Base-by-base conservation (phyloP, 169 alveolate species). In the Plasmodium coatneyi region DNA sequence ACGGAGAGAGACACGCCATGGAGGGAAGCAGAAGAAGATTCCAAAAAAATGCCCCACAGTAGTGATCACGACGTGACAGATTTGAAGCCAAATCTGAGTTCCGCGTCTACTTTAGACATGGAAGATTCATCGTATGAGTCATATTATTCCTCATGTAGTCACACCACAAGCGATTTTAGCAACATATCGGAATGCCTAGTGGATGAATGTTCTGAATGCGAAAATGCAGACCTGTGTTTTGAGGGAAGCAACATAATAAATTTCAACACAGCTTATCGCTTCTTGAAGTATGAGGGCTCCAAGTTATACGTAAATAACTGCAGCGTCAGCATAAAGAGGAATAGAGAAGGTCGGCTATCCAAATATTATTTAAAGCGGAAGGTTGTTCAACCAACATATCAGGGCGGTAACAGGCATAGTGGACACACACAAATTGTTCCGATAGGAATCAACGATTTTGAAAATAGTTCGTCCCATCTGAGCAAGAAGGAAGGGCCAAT, bases 161-260 rank as follows among this genome's bases (percentile, higher is more conserved):
- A 28, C 60, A 79, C 80, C 9, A 32, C 32, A 12, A 56, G 83
- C 71, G 89, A 89, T 36, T 89, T 66, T 79, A 89, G 25, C 49
- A 39, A 49, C 4, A 76, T 72, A 19, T 30, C 49, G 3, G 78
- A 72, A 76, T 52, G 54, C 36, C 60, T 79, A 6, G 16, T 19
- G 32, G 86, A 76, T 32, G 93, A 89, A 19, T 89, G 94, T 28
- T 80, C 94, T 1, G 60, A 79, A 25, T 79, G 89, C 81, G 94
- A 78, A 43, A 30, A 89, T 34, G 19, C 82, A 39, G 14, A 54
- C 32, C 39, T 79, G 19, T 79, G 70, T 28, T 78, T 79, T 34
- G 82, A 79, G 46, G 36, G 81, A 16, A 89, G 89, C 32, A 89
- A 34, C 81, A 41, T 49, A 39, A 79, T 89, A 6, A 49, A 78